Base-by-base conservation (phyloP, 2,329 filamentous ascomycete species). In the Fusarium sambucinum region DNA sequence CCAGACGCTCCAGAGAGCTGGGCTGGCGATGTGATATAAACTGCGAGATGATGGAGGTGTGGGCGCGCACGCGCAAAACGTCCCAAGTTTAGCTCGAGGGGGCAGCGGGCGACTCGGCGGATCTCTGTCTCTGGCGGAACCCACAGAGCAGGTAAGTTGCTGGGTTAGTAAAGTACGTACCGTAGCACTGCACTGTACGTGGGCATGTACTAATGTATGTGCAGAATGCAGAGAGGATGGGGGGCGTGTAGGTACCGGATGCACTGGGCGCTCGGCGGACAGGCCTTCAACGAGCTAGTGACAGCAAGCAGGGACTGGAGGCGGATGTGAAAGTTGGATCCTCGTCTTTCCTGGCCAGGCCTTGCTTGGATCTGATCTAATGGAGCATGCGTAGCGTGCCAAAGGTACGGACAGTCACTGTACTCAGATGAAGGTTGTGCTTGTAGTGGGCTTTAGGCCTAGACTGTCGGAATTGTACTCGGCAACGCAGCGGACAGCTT, bases 1-100 rank as follows among this genome's bases (percentile, higher is more conserved):
- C 69, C 63, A 69, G 60, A 58, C 63, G 64, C 71, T 72, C 69
- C 59, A 69, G 55, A 66, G 59, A 73, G 71, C 69, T 73, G 70
- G 69, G 69, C 65, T 70, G 69, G 71, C 64, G 71, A 73, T 73
- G 61, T 73, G 72, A 72, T 70, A 70, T 70, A 64, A 63, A 70
- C 59, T 64, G 58, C 70, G 63, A 71, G 67, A 73, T 73, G 69
- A 64, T 72, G 69, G 70, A 70, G 70, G 70, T 73, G 70, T 72
- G 70, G 70, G 70, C 70, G 68, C 58, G 64, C 70, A 62, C 67
- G 69, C 71, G 70, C 59, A 72, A 73, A 73, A 70, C 66, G 71
- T 73, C 66, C 60, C 66, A 69, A 65, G 68, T 69, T 63, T 73
- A 68, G 71, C 68, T 67, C 58, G 51, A 68, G 63, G 66, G 64